These are phyloP conservation scores for Ceratocystis smalleyi DNA, from an alignment of 2,329 filamentous ascomycete genomes.

Conservation along the genomic window DNA sequence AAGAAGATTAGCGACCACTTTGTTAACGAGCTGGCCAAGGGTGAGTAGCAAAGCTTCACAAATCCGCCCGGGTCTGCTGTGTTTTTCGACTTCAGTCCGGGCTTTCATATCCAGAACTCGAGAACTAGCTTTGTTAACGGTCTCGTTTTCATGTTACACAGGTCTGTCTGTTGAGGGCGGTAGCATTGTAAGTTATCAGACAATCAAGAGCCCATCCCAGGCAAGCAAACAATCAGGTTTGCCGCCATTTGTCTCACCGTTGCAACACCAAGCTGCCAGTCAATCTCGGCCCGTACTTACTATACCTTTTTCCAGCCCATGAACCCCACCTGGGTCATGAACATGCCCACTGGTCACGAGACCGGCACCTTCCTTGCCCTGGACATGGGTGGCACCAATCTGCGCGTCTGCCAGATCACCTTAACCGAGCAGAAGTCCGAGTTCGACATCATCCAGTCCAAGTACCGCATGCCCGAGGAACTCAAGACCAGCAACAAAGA, in stretches of 20 bases:
- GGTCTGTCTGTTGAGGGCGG: conserved; percentile 58
- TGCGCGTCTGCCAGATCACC: conserved; percentile 86
- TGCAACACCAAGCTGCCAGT: not conserved
- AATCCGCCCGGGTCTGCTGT: not conserved
- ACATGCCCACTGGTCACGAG: conserved; percentile 72
- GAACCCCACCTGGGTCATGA: conserved; percentile 96
- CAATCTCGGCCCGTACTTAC: not conserved
- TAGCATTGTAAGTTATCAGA: conserved; percentile 59
- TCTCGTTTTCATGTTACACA: conserved; percentile 1
- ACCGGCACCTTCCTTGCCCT: conserved; percentile 76
- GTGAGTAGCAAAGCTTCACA: conserved; percentile 29
- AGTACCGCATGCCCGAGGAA: conserved; percentile 88
- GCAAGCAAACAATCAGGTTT: not conserved
- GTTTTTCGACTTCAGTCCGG: not conserved
- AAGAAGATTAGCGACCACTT: conserved; percentile 89
- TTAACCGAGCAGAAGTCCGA: conserved; percentile 75
- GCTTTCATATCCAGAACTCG: not conserved
- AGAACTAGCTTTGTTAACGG: not conserved
- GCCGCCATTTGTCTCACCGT: not conserved
- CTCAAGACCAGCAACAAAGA: conserved; percentile 72
- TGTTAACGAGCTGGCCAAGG: conserved; percentile 71
- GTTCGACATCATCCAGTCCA: conserved; percentile 89
- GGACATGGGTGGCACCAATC: conserved; percentile 92
- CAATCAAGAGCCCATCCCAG: not conserved
- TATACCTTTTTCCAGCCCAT: conserved; percentile 52